phyloP scores from a whole-genome alignment of 768 basidiomycete species.

The Suillus plorans region DNA sequence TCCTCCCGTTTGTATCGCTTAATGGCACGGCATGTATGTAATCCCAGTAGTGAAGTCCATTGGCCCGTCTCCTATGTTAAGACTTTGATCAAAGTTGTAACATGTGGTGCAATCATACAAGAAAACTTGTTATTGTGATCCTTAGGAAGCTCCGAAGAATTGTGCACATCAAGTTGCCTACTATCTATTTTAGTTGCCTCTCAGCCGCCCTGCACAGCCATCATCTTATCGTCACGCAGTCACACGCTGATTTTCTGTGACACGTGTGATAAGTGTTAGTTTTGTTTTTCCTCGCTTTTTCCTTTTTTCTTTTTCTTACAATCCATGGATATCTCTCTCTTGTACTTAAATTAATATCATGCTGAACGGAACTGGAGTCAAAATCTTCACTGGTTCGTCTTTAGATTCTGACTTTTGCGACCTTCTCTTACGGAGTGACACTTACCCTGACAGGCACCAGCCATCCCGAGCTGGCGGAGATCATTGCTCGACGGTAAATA shows the following conservation, averaged over 20 bases:
- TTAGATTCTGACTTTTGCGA: neutral
- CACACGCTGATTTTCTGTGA: neutral
- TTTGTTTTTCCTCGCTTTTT: neutral
- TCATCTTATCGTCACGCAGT: neutral
- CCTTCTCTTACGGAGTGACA: neutral
- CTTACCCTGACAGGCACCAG: slow-evolving; percentile 68
- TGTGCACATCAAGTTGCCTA: neutral
- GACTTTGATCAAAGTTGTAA: neutral
- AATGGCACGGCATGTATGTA: too few relatives aligned
- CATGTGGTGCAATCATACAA: neutral
- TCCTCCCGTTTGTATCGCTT: neutral
- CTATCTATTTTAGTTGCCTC: too few relatives aligned
- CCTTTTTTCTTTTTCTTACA: slow-evolving; percentile 12
- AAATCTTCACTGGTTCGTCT: slow-evolving; percentile 55
- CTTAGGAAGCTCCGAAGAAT: neutral
- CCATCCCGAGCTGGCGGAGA: slow-evolving; percentile 93
- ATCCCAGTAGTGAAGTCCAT: neutral
- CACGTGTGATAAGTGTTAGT: neutral
- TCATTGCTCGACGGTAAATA: slow-evolving; percentile 85
- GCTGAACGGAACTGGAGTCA: slow-evolving; percentile 58
- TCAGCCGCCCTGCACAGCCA: too few relatives aligned
- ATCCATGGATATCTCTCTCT: slow-evolving; percentile 1
- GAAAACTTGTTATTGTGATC: neutral
- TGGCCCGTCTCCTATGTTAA: neutral
- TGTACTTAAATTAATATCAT: slow-evolving; percentile 31